These are phyloP conservation scores for Blastobotrys buckinghamii DNA, from an alignment of 1,139 yeast genomes.

Conservation along the genomic window DNA sequence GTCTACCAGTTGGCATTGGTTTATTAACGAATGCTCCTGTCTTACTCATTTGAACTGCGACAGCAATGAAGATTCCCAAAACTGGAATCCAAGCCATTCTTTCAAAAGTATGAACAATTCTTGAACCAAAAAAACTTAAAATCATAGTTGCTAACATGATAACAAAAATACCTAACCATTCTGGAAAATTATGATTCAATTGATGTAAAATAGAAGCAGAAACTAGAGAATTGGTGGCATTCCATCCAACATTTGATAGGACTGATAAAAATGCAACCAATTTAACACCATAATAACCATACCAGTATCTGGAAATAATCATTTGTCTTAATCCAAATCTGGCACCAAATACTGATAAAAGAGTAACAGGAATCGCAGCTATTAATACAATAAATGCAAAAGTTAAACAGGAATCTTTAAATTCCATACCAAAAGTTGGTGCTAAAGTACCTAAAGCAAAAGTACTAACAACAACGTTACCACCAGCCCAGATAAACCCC, in stretches of 20 bases:
- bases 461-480: constrained; percentile 83
- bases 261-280: constrained; percentile 72
- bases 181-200: constrained; percentile 65
- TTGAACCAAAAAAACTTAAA: constrained; percentile 80
- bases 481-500: constrained; percentile 90
- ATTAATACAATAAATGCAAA: constrained; percentile 67
- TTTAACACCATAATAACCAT: constrained; percentile 72
- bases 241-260: constrained; percentile 95
- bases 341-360: constrained; percentile 78
- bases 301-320: constrained; percentile 70
- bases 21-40: constrained; percentile 54
- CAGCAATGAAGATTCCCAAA: constrained; percentile 60
- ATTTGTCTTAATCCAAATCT: constrained; percentile 84
- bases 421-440: constrained; percentile 45
- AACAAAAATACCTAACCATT: constrained; percentile 87
- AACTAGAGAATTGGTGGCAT: constrained; percentile 86
- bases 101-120: constrained; percentile 74
- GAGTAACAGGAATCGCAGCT: constrained; percentile 77
- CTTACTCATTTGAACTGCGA: constrained; percentile 69
- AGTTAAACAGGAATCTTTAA: constrained; percentile 58
- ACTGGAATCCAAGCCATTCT: constrained; percentile 89
- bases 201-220: constrained; percentile 80
- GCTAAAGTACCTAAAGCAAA: constrained; percentile 81
- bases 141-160: constrained; percentile 62
- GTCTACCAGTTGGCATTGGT: constrained; percentile 36